Conservation (phyloP, 306 rosid genomes). For the Pyrus betulifolia region DNA sequence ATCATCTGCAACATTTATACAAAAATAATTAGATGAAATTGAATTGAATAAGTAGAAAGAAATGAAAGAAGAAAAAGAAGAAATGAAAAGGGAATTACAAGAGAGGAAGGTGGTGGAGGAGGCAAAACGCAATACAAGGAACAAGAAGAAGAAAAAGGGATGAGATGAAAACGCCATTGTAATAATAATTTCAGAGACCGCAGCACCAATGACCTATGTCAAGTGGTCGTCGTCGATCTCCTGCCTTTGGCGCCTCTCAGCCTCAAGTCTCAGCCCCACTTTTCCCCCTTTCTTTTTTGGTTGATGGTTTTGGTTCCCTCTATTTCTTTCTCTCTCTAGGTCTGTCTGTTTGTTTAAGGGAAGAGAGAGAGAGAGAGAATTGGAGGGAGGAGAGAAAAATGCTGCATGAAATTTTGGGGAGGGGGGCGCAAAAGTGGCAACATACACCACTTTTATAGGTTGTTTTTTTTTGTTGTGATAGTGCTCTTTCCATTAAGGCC, state of each 20-base stretch:
- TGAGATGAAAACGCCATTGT: slow-evolving; percentile 45
- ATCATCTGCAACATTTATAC: slow-evolving; percentile 30
- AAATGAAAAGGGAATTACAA: slow-evolving; percentile 26
- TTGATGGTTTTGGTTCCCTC: not conserved
- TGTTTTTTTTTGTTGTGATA: no score
- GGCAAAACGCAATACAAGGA: slow-evolving; percentile 35
- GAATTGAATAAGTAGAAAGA: not conserved
- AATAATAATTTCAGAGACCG: not conserved
- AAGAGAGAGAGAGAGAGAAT: not conserved
- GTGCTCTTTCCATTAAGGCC: accelerated
- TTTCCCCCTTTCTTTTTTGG: not conserved
- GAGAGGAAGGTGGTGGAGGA: slow-evolving; percentile 43
- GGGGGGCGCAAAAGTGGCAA: not conserved
- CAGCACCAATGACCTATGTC: slow-evolving; percentile 17
- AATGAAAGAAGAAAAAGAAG: not conserved
- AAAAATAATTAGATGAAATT: not conserved
- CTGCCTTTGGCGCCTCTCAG: not conserved
- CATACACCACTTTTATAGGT: not conserved
- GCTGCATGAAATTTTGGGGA: slow-evolving; percentile 33
- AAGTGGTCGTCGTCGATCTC: slow-evolving; percentile 5
- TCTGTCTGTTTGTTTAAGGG: not conserved
- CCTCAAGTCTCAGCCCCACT: not conserved
- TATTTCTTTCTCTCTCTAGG: not conserved
- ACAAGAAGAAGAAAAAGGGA: slow-evolving; percentile 22
- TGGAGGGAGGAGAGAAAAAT: slow-evolving; percentile 13